phyloP scores from a whole-genome alignment of 805 yeast species.

The Kodamaea lidongshanica region DNA sequence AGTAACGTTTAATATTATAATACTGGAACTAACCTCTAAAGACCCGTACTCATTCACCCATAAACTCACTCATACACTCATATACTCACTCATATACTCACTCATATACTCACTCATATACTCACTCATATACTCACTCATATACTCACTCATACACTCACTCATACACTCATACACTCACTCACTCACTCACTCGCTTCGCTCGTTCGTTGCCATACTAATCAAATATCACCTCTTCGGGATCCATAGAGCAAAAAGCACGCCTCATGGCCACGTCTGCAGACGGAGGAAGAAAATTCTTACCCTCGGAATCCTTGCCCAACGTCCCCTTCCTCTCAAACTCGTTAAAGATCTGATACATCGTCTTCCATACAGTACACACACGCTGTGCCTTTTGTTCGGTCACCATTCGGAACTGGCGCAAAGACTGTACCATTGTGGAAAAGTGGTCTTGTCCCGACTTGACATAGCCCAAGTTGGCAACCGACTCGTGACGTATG shows the following conservation, averaged over 20 bases:
- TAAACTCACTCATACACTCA: too few species aligned
- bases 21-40: too few species aligned
- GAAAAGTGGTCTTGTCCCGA: conserved; percentile 47
- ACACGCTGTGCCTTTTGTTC: conserved; percentile 44
- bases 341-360: conserved; percentile 27
- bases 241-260: conserved; percentile 46
- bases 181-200: too few species aligned
- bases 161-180: too few species aligned
- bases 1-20: too few species aligned
- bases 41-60: too few species aligned
- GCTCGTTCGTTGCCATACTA: too few species aligned
- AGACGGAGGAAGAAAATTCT: conserved; percentile 43
- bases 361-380: conserved; percentile 25
- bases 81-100: too few species aligned
- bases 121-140: too few species aligned
- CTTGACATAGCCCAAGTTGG: conserved; percentile 49
- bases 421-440: conserved; percentile 44
- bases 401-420: conserved; percentile 56
- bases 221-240: conserved; percentile 33
- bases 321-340: conserved; percentile 25
- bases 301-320: conserved; percentile 38
- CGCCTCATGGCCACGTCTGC: conserved; percentile 44
- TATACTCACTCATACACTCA: too few species aligned
- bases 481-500: conserved; percentile 48
- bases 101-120: too few species aligned